Evolutionary conservation across 331 rosid species (phyloP), one percentile per base, ranked within the genome.

Genomic region (Cucumis variabilis): DNA sequence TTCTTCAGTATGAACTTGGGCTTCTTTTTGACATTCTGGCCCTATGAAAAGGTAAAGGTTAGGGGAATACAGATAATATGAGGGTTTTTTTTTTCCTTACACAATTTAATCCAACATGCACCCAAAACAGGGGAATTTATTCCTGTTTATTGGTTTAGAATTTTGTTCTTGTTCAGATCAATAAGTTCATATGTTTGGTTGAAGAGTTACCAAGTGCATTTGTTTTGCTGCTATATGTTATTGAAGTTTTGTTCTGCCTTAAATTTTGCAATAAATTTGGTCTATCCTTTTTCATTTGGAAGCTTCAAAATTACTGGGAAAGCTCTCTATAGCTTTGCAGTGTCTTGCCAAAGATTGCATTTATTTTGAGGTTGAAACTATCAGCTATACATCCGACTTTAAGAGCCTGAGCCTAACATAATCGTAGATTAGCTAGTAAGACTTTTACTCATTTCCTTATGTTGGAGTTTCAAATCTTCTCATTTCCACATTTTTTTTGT

Each of bases 101-200:
- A 44, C 4, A 48, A 48, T 14, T 76, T 76, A n/a, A 48, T 76
- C 82, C 2, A n/a, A n/a, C 63, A 76, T 76, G 82, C 85, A 89
- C 27, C 37, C 89, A 87, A 33, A 93, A 93, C 80, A 96, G 98
- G 96, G 74, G 21, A 69, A 69, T 25, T 14, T 93, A 89, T 23
- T 19, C 28, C 48, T 79, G 50, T 76, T 44, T 17, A 19, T 46
- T 55, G 58, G 28, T 87, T 67, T 12, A 7, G 5, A 9, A 23
- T 48, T 82, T 28, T 74, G 68, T 33, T 85, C 33, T 41, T 25
- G 80, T 21, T 84, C 1, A 66, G 37, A 46, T 15, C 50, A 72
- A 33, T 19, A 72, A 33, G 48, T 28, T 72, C 44, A 25, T 27
- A 72, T 72, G 78, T 33, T 72, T 72, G 50, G 50, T 30, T 72